Evolutionary conservation across 352 stramenopile genomes (phyloP).

Genomic region (Pythium oligandrum): DNA sequence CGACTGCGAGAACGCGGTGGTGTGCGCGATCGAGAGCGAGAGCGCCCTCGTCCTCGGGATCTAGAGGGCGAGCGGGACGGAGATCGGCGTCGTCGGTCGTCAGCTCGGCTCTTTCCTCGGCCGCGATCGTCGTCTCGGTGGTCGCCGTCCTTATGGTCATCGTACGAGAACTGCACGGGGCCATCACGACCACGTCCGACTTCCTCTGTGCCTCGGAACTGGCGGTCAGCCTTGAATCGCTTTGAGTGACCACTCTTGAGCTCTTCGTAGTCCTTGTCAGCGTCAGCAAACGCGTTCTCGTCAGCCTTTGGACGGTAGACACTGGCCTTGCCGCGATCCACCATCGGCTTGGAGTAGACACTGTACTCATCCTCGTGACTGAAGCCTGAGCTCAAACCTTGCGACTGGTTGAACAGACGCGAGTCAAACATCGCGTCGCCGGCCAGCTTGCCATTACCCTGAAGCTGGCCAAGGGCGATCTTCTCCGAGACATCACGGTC

Average conservation of each 20-base stretch:
- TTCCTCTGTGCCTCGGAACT: slow-evolving; percentile 83
- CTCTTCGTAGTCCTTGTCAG: slow-evolving; percentile 89
- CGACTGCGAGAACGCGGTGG: slow-evolving; percentile 17
- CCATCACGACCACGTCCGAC: slow-evolving; percentile 52
- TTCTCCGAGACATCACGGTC: slow-evolving; percentile 98
- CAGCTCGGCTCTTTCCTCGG: slow-evolving; percentile 9
- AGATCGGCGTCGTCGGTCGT: slow-evolving; percentile 6
- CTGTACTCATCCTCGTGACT: slow-evolving; percentile 98
- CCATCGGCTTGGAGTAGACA: slow-evolving; percentile 96
- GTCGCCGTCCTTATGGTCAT: slow-evolving; percentile 40
- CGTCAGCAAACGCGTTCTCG: slow-evolving; percentile 76
- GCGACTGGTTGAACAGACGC: slow-evolving; percentile 97
- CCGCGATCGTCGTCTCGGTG: slow-evolving; percentile 12
- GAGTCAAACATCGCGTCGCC: slow-evolving; percentile 95
- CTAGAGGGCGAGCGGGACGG: slow-evolving; percentile 22
- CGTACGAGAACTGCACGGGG: slow-evolving; percentile 86
- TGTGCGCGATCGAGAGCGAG: slow-evolving; percentile 12
- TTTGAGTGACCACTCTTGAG: slow-evolving; percentile 79
- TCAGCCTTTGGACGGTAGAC: slow-evolving; percentile 89
- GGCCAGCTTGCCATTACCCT: slow-evolving; percentile 73
- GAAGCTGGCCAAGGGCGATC: slow-evolving; percentile 96
- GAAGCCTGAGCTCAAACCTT: slow-evolving; percentile 95
- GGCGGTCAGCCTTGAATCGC: slow-evolving; percentile 87
- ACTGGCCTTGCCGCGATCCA: slow-evolving; percentile 87
- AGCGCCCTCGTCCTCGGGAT: slow-evolving; percentile 21